Evolutionary conservation across 2,329 filamentous ascomycete genomes (phyloP).

Genomic region (Penicillium brasilianum): DNA sequence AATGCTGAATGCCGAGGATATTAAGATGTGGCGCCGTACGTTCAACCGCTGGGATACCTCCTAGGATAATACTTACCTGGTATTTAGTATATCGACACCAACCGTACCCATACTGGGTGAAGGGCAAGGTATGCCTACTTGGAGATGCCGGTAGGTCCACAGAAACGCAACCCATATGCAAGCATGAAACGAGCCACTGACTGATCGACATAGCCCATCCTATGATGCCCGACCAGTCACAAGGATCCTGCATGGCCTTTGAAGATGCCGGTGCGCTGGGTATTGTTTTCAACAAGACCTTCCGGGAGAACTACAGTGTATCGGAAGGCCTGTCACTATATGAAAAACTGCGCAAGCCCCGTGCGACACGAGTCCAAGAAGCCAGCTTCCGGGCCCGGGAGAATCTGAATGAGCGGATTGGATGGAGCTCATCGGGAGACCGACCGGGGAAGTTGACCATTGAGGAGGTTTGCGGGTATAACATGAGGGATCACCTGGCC

Average conservation of each 20-base stretch:
- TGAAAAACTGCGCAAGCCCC: slow-evolving; percentile 35
- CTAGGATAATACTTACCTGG: neutral
- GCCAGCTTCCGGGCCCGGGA: slow-evolving; percentile 36
- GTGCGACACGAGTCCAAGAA: slow-evolving; percentile 39
- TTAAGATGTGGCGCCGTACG: slow-evolving; percentile 35
- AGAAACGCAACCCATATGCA: neutral
- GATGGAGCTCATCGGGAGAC: slow-evolving; percentile 35
- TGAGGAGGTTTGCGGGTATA: slow-evolving; percentile 41
- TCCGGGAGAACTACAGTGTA: slow-evolving; percentile 26
- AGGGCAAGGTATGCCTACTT: slow-evolving; percentile 34
- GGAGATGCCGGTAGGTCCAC: slow-evolving; percentile 36
- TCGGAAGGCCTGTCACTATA: slow-evolving; percentile 33
- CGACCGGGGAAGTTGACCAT: slow-evolving; percentile 39
- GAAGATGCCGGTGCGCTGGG: slow-evolving; percentile 50
- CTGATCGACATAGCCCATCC: slow-evolving; percentile 34
- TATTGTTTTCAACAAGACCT: slow-evolving; percentile 39
- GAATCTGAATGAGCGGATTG: slow-evolving; percentile 38
- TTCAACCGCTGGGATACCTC: neutral
- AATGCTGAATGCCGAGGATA: slow-evolving; percentile 32
- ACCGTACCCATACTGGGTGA: slow-evolving; percentile 38
- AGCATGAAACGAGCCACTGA: neutral
- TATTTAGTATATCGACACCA: slow-evolving; percentile 33
- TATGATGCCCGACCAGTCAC: slow-evolving; percentile 41
- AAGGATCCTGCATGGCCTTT: slow-evolving; percentile 47
- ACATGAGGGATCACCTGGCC: slow-evolving; percentile 28